Percentiles rank a stretch among this genome's conserved stretches.
phyloP scores from a whole-genome alignment of 768 basidiomycete species.

The Leucocoprinus birnbaumii region DNA sequence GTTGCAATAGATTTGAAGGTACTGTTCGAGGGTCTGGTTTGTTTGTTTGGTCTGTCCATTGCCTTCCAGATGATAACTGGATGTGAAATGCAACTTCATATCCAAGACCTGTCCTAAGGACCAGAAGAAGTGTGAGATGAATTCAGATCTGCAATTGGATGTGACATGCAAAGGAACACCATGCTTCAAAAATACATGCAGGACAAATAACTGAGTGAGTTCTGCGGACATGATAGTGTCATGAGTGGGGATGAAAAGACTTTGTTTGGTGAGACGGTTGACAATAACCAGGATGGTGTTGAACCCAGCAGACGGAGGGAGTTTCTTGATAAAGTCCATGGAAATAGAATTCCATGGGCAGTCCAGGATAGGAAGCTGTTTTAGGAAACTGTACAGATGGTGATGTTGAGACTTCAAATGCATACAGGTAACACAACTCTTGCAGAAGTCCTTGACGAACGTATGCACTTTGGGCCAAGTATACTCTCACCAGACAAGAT shows the following conservation, averaged over 20 bases:
- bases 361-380: neutral
- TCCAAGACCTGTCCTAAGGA: conserved; percentile 11
- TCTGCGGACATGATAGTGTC: conserved; percentile 21
- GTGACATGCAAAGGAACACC: conserved; percentile 30
- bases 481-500: no score
- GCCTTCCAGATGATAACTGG: no score
- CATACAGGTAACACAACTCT: no score
- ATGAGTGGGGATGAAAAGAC: conserved; percentile 25
- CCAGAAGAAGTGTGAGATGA: conserved; percentile 30
- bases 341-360: conserved; percentile 29
- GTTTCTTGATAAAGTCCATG: conserved; percentile 38
- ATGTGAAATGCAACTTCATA: conserved; percentile 6
- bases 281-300: conserved; percentile 35
- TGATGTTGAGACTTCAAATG: no score
- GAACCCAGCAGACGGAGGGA: conserved; percentile 33
- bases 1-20: conserved; percentile 14
- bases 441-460: no score
- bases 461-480: no score
- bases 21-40: no score
- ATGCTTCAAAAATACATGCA: conserved; percentile 31
- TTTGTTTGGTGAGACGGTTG: neutral
- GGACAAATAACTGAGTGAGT: conserved; percentile 23
- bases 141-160: conserved; percentile 28
- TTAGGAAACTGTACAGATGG: neutral
- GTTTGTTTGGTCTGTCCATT: no score